Conservation (phyloP, 257 asterid species). For the Parsonsia alboflavescens region DNA sequence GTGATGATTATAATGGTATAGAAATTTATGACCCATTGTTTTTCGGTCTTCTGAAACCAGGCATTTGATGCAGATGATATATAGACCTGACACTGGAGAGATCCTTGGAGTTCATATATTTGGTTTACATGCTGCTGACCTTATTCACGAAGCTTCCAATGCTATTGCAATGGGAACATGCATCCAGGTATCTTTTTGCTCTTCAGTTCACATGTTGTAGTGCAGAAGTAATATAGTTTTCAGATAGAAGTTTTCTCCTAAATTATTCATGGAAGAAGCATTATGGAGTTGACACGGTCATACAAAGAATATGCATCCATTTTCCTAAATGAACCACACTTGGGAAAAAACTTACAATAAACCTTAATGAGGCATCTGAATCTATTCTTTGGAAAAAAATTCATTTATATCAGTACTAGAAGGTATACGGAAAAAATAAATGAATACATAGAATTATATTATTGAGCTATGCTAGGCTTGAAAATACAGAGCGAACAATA, state of each 20-base stretch:
- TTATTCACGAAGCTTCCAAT: slow-evolving; percentile 72
- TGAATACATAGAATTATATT: neutral
- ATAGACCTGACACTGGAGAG: slow-evolving; percentile 90
- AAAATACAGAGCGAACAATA: neutral
- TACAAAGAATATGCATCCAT: neutral
- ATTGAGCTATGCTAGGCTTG: neutral
- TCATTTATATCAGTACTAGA: neutral
- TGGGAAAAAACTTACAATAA: neutral
- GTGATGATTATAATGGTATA: slow-evolving; percentile 29
- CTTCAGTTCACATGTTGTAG: slow-evolving; percentile 12
- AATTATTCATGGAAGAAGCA: neutral
- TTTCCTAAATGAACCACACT: neutral
- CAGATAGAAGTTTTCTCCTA: neutral
- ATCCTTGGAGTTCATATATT: slow-evolving; percentile 91
- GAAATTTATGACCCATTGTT: slow-evolving; percentile 1
- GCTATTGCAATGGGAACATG: slow-evolving; percentile 60
- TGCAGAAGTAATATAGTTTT: neutral
- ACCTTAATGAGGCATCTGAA: neutral
- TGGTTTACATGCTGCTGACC: slow-evolving; percentile 78
- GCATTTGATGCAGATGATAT: slow-evolving; percentile 63
- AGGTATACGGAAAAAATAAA: neutral
- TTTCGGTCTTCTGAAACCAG: slow-evolving; percentile 9
- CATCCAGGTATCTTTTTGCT: slow-evolving; percentile 44
- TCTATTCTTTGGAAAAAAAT: neutral
- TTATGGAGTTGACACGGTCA: neutral